Base-by-base conservation (phyloP, 139 green algal genomes). In the Micractinium conductrix region DNA sequence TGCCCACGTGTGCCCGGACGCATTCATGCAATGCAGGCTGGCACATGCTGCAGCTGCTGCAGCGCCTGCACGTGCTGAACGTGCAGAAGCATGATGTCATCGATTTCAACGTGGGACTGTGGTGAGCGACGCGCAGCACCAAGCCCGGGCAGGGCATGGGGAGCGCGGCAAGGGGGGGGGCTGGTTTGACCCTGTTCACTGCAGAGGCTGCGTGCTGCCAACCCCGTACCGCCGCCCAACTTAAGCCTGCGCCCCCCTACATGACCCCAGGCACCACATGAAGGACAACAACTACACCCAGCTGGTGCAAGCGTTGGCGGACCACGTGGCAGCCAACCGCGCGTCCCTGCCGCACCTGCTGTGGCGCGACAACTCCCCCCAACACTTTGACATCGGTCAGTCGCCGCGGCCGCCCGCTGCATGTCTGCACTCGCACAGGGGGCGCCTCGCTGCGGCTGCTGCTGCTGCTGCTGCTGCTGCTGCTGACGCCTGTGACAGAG, bases 321-420 rank as follows among this genome's bases (percentile, higher is more conserved):
- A 71, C 63, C 63, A 71, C 35, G 33, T 40, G 6, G n/a, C 26
- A 35, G 63, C n/a, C 63, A 38, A 40, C n/a, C 28, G n/a, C 7
- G 35, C n/a, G n/a, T 40, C 28, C n/a, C 28, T 33, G 28, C 63
- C 63, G 28, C 21, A 33, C 2, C 63, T 71, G n/a, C 26, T 71
- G 5, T 71, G 63, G 63, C 63, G 63, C 4, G 63, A 71, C 63
- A 71, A 71, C n/a, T 71, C 63, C 30, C 63, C 63, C 7, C 63
- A 71, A 35, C 63, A 71, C 63, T 71, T 71, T 43, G 63, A 71
- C 63, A 71, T 71, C 7, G 63, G 48, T 58, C 48, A 58, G 48
- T 58, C 16, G 16, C 16, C 16, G 48, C 48, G 48, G 48, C 48
- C 48, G 12, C 48, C 10, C 48, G 48, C 16, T 58, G 48, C 48